A percentile compares a stretch with the other conserved stretches of the same genome.
phyloP scores from a whole-genome alignment of 352 stramenopile species.

The Globisporangium carolinianum region DNA sequence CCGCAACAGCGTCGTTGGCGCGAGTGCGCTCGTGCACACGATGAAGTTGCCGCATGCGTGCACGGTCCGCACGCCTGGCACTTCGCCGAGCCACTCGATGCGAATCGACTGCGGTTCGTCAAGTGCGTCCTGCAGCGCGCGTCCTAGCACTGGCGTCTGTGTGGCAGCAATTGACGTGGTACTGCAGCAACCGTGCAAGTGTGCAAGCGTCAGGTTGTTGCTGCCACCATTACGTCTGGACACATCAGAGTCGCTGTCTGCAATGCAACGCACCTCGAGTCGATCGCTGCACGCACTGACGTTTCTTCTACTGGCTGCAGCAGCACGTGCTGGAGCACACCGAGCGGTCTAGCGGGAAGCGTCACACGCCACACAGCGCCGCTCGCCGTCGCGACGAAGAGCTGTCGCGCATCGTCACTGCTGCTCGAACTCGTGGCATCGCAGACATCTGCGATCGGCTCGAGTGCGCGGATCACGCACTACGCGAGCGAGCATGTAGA shows the following conservation, averaged over 20 bases:
- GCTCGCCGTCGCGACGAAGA: constrained; percentile 30
- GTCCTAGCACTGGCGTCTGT: constrained; percentile 5
- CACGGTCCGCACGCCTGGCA: constrained; percentile 37
- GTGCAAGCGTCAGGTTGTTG: neutral
- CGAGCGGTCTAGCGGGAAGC: constrained; percentile 11
- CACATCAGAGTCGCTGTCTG: too few relatives aligned
- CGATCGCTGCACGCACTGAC: too few relatives aligned
- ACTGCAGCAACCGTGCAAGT: neutral
- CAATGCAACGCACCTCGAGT: too few relatives aligned
- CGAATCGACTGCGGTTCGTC: neutral
- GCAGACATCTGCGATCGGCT: constrained; percentile 28
- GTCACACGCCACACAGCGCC: constrained; percentile 46
- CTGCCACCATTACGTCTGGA: neutral
- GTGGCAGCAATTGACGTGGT: constrained; percentile 2
- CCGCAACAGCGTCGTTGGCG: constrained; percentile 41
- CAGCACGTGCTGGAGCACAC: constrained; percentile 9
- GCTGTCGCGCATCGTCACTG: constrained; percentile 1
- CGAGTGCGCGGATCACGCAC: constrained; percentile 35
- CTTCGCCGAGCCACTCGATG: constrained; percentile 17
- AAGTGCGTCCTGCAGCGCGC: constrained; percentile 1
- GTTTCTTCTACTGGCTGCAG: neutral
- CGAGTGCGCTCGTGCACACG: constrained; percentile 43
- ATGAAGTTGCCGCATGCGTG: constrained; percentile 16
- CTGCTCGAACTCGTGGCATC: constrained; percentile 8
- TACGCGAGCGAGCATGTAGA: constrained; percentile 6